Base-by-base conservation (phyloP, 495 filamentous ascomycete species). In the Podospora sp. region DNA sequence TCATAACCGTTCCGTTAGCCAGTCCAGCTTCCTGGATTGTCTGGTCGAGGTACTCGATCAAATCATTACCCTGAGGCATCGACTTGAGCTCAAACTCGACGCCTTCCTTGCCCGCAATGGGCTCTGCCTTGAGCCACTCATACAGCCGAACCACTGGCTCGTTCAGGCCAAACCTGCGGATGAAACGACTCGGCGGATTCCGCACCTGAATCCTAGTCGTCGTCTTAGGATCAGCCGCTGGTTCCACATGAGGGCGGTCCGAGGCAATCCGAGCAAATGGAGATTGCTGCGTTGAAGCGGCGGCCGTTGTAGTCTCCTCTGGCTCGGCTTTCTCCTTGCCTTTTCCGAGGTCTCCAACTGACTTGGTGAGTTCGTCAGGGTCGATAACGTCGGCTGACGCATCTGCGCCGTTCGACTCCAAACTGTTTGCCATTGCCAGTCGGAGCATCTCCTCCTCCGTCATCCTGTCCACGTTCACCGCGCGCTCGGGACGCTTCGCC, bases 381-480 rank as follows among this genome's bases (percentile, higher is more conserved):
- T 99, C 94, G 65, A 77, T 72, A 24, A 84, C 75, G 63, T 76
- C 81, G 33, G 78, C 63, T 24, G 49, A 62, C 9, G 70, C 63
- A 9, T 60, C 26, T 9, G 69, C 53, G 52, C 65, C 66, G 58
- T 68, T 69, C 16, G 71, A 60, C 20, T 79, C 88, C 4, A 97
- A 81, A 71, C 92, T 96, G 78, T 95, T 94, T 71, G 92, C 87
- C 78, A 99, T 77, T 0, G 96, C 95, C 84, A 97, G 87, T 76
- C 96, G 89, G 72, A 99, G 83, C 93, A 94, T 94, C 76, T 99
- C 93, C 69, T 97, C 94, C 72, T 99, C 95, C 0, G 92, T 97
- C 90, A 99, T 94, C 7, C 90, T 87, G 57, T 89, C 90, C 27
- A 97, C 86, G 70, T 90, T 90, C 59, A 90, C 82, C 65, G 89